Base-by-base conservation (phyloP, 202 grass and related monocot genomes). In the Panicum hallii region DNA sequence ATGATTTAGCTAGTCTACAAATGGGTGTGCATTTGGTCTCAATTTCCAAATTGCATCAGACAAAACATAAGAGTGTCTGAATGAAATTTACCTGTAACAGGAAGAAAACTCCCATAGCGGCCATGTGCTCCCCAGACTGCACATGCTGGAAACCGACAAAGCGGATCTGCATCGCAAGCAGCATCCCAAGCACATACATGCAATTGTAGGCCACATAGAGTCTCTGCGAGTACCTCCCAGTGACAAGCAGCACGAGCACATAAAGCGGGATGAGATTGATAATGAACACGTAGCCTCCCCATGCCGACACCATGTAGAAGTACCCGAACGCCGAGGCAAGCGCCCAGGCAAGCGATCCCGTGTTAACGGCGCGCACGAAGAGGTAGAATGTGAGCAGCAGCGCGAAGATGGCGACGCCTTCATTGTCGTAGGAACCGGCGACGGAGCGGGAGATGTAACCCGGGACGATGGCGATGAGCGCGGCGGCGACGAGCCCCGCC, bases 291-390 rank as follows among this genome's bases (percentile, higher is more conserved):
- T 99, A 99, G 5, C 97, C 97, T 86, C 97, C 97, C 97, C 97
- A 99, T 1, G 97, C 97, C 0, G 97, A 97, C 45, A 99, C 97
- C 97, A 99, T 99, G 82, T 99, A 99, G 83, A 99, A 99, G 84
- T 99, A 99, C 0, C 93, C 91, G 49, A 99, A 99, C 11, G 97
- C 97, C 3, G 97, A 95, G 44, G 88, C 93, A 5, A 99, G 91
- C 6, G 91, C 43, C 97, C 97, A 99, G 15, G 93, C 82, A 11
- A 99, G 90, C 36, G 93, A 99, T 13, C 97, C 93, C 11, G 90
- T 97, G 85, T 99, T 99, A 70, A 99, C 93, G 9, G 97, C 97
- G 63, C 94, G 93, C 20, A 99, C 93, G 78, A 99, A 99, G 56
- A 99, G 88, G 81, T 99, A 99, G 84, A 99, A 99, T n/a, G 97